These are phyloP conservation scores for Schoenoplectus triqueter DNA, from an alignment of 202 grass and related monocot species.

Conservation along the genomic window DNA sequence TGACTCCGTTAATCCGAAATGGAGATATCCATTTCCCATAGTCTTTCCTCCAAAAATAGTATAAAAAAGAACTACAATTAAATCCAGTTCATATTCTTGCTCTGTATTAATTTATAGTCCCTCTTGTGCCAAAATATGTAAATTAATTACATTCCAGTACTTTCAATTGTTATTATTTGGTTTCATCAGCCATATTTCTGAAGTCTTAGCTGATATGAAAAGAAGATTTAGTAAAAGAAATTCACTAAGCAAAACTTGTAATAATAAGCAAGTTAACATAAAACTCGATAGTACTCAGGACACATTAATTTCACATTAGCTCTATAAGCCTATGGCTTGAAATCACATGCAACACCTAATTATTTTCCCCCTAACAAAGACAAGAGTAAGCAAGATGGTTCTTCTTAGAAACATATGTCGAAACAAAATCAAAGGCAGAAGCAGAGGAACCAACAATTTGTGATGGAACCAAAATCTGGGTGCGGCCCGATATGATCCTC, in stretches of 20 bases:
- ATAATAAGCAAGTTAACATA: neutral
- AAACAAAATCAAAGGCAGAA: conserved; percentile 40
- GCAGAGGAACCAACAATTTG: conserved; percentile 3
- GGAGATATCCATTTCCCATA: neutral
- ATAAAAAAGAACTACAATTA: neutral
- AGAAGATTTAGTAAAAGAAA: neutral
- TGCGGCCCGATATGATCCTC: conserved; percentile 43
- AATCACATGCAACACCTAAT: neutral
- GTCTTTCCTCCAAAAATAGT: neutral
- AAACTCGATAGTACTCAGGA: neutral
- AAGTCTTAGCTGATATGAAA: neutral
- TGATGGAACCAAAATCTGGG: conserved; percentile 38
- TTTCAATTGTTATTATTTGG: neutral
- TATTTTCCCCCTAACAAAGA: conserved; percentile 35
- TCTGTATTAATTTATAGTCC: neutral
- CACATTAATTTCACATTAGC: neutral
- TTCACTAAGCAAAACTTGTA: neutral
- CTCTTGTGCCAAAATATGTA: neutral
- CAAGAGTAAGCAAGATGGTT: conserved; percentile 53
- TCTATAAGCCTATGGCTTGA: neutral
- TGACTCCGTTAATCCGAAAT: neutral
- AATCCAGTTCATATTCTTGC: neutral
- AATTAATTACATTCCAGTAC: neutral
- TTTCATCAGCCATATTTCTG: neutral
- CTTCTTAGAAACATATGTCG: conserved; percentile 47